Conservation (phyloP, 306 rosid species). For the Lathyrus aphaca region DNA sequence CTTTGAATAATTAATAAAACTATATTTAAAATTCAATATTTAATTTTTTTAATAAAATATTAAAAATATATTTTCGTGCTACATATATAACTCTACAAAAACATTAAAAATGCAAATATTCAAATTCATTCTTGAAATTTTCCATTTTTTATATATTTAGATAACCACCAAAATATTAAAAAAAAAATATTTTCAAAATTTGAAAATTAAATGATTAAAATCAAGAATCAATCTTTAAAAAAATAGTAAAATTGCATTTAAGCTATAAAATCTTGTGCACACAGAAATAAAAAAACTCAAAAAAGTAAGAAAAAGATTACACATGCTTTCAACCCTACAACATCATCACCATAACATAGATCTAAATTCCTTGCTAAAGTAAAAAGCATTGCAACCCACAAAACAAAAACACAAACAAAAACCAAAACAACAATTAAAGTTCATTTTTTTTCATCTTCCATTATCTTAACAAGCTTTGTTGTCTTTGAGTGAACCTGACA, state of each 20-base stretch:
- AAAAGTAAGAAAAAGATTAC: conserved; percentile 34
- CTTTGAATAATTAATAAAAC: too few relatives aligned
- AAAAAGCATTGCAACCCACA: conserved; percentile 37
- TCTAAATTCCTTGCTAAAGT: conserved; percentile 46
- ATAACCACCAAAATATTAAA: too few relatives aligned
- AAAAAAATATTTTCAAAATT: neutral
- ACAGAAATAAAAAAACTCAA: conserved; percentile 22
- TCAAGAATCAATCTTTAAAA: neutral
- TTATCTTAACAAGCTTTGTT: conserved; percentile 49
- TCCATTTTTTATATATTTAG: too few relatives aligned
- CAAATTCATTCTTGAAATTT: too few relatives aligned
- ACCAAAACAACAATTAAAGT: conserved; percentile 29
- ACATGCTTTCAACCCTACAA: conserved; percentile 28
- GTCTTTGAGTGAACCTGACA: conserved; percentile 65
- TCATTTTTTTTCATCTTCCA: conserved; percentile 46
- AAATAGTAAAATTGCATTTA: neutral
- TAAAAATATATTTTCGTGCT: too few relatives aligned
- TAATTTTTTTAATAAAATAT: too few relatives aligned
- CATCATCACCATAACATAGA: conserved; percentile 42
- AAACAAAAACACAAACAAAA: conserved; percentile 31
- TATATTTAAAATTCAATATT: too few relatives aligned
- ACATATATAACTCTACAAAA: too few relatives aligned
- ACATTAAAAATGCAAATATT: too few relatives aligned
- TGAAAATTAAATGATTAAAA: neutral
- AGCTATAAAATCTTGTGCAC: conserved; percentile 14